These are phyloP conservation scores for Melampsora larici-populina DNA, from an alignment of 1,284 basidiomycete species.

Conservation along the genomic window DNA sequence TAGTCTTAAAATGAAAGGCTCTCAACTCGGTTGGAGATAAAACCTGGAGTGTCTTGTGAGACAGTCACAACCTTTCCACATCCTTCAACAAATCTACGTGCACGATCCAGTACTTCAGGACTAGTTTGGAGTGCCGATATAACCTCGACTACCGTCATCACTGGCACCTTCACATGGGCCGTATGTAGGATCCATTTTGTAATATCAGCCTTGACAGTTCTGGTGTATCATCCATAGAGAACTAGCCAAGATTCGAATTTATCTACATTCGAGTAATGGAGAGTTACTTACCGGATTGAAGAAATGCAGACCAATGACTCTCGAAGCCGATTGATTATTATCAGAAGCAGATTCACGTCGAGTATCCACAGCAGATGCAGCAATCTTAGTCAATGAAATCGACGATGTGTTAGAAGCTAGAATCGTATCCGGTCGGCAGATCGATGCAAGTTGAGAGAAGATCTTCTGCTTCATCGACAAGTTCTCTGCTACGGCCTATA, in stretches of 20 bases:
- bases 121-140: constrained; percentile 90
- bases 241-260: not conserved
- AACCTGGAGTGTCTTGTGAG: constrained; percentile 85
- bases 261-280: too few species aligned
- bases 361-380: constrained; percentile 62
- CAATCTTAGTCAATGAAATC: constrained; percentile 90
- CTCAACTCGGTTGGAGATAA: constrained; percentile 43
- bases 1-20: not conserved
- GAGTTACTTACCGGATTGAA: constrained; percentile 80
- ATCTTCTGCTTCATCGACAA: constrained; percentile 74
- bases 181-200: too few species aligned
- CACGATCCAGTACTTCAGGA: constrained; percentile 68
- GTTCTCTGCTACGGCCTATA: constrained; percentile 82
- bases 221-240: not conserved
- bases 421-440: constrained; percentile 70
- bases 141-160: constrained; percentile 81
- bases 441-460: constrained; percentile 68
- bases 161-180: constrained; percentile 15
- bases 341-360: constrained; percentile 50
- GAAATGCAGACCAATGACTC: constrained; percentile 67
- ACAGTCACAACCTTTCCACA: constrained; percentile 90
- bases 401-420: constrained; percentile 91
- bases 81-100: constrained; percentile 75
- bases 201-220: not conserved
- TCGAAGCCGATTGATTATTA: constrained; percentile 63